Evolutionary conservation across 148 eudicot species (phyloP).

Genomic region (Chenopodium berlandieri): DNA sequence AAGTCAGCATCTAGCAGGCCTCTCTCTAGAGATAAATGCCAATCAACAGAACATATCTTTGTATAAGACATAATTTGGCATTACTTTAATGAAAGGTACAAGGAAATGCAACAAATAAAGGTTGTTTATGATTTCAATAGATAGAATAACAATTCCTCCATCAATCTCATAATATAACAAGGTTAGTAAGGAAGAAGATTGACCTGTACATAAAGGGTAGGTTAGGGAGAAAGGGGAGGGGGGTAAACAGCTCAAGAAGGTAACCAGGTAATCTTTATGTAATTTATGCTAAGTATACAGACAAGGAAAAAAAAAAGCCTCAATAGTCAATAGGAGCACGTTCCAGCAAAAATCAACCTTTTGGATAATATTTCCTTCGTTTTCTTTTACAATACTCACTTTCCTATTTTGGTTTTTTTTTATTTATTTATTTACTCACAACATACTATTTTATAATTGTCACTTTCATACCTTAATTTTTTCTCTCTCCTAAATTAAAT

Average conservation of each 20-base stretch:
- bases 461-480: too few relatives aligned
- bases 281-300: neutral
- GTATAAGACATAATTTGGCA: neutral
- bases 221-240: too few relatives aligned
- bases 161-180: neutral
- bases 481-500: too few relatives aligned
- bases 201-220: neutral
- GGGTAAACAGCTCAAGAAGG: neutral
- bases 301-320: neutral
- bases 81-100: neutral
- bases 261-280: neutral
- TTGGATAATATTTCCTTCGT: neutral
- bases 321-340: neutral
- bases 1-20: slow-evolving; percentile 12
- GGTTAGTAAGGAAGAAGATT: neutral
- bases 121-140: neutral
- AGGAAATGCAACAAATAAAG: neutral
- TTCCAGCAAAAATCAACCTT: neutral
- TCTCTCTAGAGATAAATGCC: neutral
- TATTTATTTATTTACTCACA: too few relatives aligned
- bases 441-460: too few relatives aligned
- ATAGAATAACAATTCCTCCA: neutral
- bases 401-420: too few relatives aligned
- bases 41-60: slow-evolving; percentile 1
- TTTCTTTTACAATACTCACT: too few relatives aligned